Base-by-base conservation (phyloP, 768 basidiomycete genomes). In the Tulasnella sp. region DNA sequence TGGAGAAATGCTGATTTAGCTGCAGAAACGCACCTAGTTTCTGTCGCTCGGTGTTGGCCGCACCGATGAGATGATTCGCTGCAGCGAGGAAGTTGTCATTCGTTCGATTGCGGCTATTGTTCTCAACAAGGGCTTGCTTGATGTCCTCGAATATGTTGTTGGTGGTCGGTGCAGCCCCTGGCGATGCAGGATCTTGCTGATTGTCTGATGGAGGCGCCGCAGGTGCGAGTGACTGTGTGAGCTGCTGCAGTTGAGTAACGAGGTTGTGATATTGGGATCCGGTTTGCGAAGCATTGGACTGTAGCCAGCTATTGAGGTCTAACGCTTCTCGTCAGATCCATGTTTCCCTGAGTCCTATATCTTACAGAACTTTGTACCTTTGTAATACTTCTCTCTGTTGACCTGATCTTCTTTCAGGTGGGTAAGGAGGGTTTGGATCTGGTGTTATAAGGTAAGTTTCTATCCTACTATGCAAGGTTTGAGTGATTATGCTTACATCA, bases 81-180 rank as follows among this genome's bases (percentile, higher is more conserved):
- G 57, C 57, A 15, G 57, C 57, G 9, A 59, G 42, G 57, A 59
- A 59, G 25, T 59, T 59, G 30, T 59, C 57, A 27, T 59, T 59
- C 21, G 48, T 48, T 25, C 57, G 22, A 31, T 59, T 59, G 21
- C 57, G 45, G 46, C 27, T 4, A 31, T 59, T 59, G 57, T 59
- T 59, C 22, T 59, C 57, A 15, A 59, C 17, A 29, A 59, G 34
- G 4, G 57, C 57, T 5, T 50, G 15, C n/a, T 34, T 44, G 43
- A 59, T 59, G n/a, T 59, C 57, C 11, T 51, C 29, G 21, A 59
- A 30, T 29, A 59, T 30, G 19, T 31, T 59, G 46, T 42, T 42
- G 19, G 34, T 38, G 17, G 31, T 53, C 21, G 22, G 42, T 29
- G 31, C 52, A 24, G 17, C n/a, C n/a, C 38, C 52, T 7, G 52